These are phyloP conservation scores for Tetrastigma voinierianum DNA, from an alignment of 164 flowering plant genomes.

Conservation along the genomic window DNA sequence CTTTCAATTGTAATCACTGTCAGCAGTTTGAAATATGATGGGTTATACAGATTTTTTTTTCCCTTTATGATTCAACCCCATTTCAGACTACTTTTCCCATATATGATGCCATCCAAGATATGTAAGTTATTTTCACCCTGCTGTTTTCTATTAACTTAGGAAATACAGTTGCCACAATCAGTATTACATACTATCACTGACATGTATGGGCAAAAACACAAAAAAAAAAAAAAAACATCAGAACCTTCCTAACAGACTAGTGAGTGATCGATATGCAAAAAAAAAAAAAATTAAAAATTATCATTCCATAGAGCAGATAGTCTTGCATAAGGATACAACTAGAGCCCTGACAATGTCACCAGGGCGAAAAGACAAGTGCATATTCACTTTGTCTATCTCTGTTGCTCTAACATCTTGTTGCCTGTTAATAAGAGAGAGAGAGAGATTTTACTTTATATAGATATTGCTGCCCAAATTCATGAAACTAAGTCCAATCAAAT, in stretches of 20 bases:
- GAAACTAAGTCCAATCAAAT: not conserved
- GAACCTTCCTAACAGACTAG: not conserved
- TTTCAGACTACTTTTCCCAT: too few species aligned
- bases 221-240: not conserved
- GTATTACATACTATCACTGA: too few species aligned
- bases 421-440: constrained; percentile 38
- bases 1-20: not conserved
- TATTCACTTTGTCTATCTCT: constrained; percentile 97
- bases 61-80: too few species aligned
- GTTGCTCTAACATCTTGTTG: constrained; percentile 99
- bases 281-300: not conserved
- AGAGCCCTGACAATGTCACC: constrained; percentile 90
- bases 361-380: constrained; percentile 86
- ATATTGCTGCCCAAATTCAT: not conserved
- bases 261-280: not conserved
- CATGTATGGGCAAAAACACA: not conserved
- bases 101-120: too few species aligned
- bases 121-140: too few species aligned
- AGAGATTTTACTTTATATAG: not conserved
- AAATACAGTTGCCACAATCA: too few species aligned
- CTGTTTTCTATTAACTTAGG: too few species aligned
- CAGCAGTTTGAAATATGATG: too few species aligned
- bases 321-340: constrained; percentile 70
- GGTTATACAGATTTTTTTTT: too few species aligned
- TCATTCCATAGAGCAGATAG: not conserved